Evolutionary conservation across 768 basidiomycete species (phyloP).

Genomic region (Suillus plorans): DNA sequence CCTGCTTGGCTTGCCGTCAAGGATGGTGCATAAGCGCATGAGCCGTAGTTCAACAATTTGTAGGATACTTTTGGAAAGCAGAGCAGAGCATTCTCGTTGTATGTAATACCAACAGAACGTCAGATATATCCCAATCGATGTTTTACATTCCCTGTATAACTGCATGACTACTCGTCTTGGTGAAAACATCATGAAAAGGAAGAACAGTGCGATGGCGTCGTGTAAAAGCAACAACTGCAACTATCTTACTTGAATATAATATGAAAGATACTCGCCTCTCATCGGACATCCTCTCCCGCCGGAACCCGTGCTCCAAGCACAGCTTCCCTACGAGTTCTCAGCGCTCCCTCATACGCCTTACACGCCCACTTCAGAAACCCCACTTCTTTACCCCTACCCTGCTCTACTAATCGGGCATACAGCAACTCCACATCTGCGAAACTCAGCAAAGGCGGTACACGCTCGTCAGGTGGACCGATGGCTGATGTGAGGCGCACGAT

Average conservation of each 20-base stretch:
- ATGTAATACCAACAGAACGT: neutral
- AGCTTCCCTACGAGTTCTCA: conserved; percentile 59
- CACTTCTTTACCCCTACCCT: conserved; percentile 45
- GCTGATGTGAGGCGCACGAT: conserved; percentile 68
- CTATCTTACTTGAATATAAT: neutral
- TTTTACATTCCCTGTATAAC: no score
- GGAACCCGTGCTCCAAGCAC: conserved; percentile 15
- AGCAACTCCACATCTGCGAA: conserved; percentile 79
- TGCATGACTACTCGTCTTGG: no score
- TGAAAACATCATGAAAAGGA: no score
- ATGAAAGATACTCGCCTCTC: neutral
- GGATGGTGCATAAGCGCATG: conserved; percentile 24
- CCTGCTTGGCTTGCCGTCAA: conserved; percentile 48
- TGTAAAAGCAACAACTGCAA: neutral
- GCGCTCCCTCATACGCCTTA: conserved; percentile 68
- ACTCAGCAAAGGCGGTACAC: conserved; percentile 75
- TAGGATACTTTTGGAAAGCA: neutral
- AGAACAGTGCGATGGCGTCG: no score
- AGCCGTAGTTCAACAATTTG: neutral
- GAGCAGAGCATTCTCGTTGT: neutral
- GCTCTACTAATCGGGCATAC: conserved; percentile 68
- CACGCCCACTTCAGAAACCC: conserved; percentile 72
- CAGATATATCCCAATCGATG: no score
- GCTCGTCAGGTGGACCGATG: conserved; percentile 66
- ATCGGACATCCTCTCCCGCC: neutral